These are phyloP conservation scores for Naganishia cerealis DNA, from an alignment of 1,284 basidiomycete genomes.

Conservation along the genomic window DNA sequence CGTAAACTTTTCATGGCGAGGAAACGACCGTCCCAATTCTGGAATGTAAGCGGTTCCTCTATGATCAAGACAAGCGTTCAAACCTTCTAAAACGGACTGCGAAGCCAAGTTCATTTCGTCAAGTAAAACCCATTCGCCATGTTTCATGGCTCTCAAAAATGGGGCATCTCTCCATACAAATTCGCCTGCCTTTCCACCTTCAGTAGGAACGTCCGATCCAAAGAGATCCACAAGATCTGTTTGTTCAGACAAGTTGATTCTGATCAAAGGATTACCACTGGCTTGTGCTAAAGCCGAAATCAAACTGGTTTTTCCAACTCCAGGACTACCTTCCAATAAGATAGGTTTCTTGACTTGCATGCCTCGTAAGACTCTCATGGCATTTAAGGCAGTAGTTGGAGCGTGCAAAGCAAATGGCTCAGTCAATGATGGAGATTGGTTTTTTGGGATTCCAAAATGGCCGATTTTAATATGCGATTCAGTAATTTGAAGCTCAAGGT, in stretches of 20 bases:
- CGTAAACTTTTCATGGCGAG: slow-evolving; percentile 84
- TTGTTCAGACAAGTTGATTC: slow-evolving; percentile 98
- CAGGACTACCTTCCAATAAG: slow-evolving; percentile 93
- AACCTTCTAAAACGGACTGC: slow-evolving; percentile 91
- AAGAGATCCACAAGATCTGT: slow-evolving; percentile 96
- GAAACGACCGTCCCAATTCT: slow-evolving; percentile 86
- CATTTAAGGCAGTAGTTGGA: slow-evolving; percentile 84
- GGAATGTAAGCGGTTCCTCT: slow-evolving; percentile 93
- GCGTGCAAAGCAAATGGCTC: slow-evolving; percentile 76
- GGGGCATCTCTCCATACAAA: slow-evolving; percentile 98
- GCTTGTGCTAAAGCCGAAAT: slow-evolving; percentile 81
- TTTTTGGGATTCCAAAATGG: slow-evolving; percentile 73
- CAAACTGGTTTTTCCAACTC: slow-evolving; percentile 98
- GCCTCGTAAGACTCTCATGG: slow-evolving; percentile 83
- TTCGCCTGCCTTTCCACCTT: slow-evolving; percentile 85
- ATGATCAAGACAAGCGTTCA: slow-evolving; percentile 96
- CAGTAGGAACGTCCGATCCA: slow-evolving; percentile 92
- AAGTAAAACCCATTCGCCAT: slow-evolving; percentile 92
- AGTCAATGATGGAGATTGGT: slow-evolving; percentile 44
- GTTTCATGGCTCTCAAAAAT: slow-evolving; percentile 87
- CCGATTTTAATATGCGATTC: slow-evolving; percentile 68
- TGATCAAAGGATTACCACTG: slow-evolving; percentile 74
- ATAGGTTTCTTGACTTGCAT: slow-evolving; percentile 89
- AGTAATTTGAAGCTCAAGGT: no score
- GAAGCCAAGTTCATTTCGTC: slow-evolving; percentile 99